Base-by-base conservation (phyloP, 1,139 yeast genomes). In the Nadsonia starkeyi-henricii region DNA sequence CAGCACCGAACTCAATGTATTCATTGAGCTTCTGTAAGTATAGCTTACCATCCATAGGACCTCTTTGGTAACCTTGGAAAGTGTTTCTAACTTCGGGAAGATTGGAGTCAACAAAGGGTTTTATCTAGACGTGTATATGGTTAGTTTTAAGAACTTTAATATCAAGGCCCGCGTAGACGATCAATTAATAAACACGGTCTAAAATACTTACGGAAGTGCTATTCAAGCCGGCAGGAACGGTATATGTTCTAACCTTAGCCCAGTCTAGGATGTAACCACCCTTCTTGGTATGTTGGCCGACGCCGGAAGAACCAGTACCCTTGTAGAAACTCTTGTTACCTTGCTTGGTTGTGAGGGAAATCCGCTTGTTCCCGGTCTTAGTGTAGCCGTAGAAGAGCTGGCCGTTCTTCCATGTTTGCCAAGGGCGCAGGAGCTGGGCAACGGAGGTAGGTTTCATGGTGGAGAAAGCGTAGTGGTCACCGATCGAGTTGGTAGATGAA, bases 251-350 rank as follows among this genome's bases (percentile, higher is more conserved):
- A 33, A 89, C 98, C 62, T 82, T 86, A 42, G 69, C 66, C 86
- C 95, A 91, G 68, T 85, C 75, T 55, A 91, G 75, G 17, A 77
- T 71, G 64, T 85, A 93, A 39, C 77, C 75, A 48, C 95, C 96
- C 54, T 73, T 73, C 39, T 73, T 71, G 50, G 93, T 82, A 62
- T 83, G 78, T 51, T 72, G 74, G 62, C 99, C 99, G 54, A 86
- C 78, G 65, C 97, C 96, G 1, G 95, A 76, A 4, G 98, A 85
- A 53, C 97, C 77, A 20, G 97, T 91, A 70, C 98, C 99, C 65
- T 89, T 91, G 68, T 93, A 91, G 68, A 74, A 85, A 59, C 84
- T 81, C 71, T 89, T 88, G 69, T 89, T 91, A 59, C 98, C 97
- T 63, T 86, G 91, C 61, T 91, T 91, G 36, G 96, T 82, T 28